phyloP scores from a whole-genome alignment of 2,329 filamentous ascomycete genomes.

The Lasiodiplodia sp. region DNA sequence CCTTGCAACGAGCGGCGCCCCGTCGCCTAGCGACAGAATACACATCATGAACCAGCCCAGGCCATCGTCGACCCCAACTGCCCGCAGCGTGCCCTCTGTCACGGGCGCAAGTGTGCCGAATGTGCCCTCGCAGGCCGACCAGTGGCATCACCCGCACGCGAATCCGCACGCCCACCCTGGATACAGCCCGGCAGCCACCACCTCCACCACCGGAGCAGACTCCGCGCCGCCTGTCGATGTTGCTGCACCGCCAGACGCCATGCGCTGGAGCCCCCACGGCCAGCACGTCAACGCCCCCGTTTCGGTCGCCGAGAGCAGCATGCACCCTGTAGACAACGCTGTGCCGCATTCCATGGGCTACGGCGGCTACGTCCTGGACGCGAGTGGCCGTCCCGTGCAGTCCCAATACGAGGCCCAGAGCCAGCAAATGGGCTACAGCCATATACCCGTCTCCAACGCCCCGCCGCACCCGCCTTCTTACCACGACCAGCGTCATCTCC shows the following conservation, averaged over 20 bases:
- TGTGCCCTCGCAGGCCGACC: conserved; percentile 42
- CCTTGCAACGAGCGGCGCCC: conserved; percentile 41
- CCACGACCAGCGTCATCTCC: conserved; percentile 44
- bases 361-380: conserved; percentile 44
- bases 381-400: conserved; percentile 47
- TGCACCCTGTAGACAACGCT: conserved; percentile 27
- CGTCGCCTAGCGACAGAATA: conserved; percentile 49
- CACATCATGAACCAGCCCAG: conserved; percentile 49
- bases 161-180: conserved; percentile 27
- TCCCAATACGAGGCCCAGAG: conserved; percentile 46
- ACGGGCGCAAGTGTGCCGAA: conserved; percentile 39
- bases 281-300: conserved; percentile 42
- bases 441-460: conserved; percentile 43
- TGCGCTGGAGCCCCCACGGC: conserved; percentile 44
- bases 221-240: conserved; percentile 38
- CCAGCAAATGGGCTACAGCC: conserved; percentile 41
- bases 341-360: conserved; percentile 31
- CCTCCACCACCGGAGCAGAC: conserved; percentile 26
- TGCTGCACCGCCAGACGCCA: conserved; percentile 39
- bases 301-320: conserved; percentile 39
- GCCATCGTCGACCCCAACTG: conserved; percentile 46
- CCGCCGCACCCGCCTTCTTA: conserved; percentile 47
- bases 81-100: conserved; percentile 47
- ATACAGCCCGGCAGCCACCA: conserved; percentile 27
- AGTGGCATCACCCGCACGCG: conserved; percentile 47